phyloP scores from a whole-genome alignment of 768 basidiomycete species.

The Gloeostereum incarnatum region DNA sequence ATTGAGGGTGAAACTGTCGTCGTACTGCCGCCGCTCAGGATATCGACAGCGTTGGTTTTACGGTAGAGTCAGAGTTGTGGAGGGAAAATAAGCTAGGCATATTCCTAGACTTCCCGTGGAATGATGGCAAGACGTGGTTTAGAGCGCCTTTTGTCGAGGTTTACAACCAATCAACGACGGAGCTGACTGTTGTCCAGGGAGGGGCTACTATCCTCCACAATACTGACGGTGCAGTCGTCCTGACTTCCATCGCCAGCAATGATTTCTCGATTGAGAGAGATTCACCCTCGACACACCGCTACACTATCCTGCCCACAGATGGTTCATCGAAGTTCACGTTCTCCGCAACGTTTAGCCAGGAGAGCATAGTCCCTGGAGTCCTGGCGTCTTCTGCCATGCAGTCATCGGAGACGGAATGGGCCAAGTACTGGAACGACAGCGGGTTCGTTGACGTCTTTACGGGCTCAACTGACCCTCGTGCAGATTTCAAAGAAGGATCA shows the following conservation, averaged over 20 bases:
- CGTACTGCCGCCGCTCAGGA: constrained; percentile 32
- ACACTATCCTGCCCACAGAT: constrained; percentile 31
- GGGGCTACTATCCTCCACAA: constrained; percentile 27
- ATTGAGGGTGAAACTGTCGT: constrained; percentile 23
- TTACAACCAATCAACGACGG: constrained; percentile 35
- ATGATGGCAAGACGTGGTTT: constrained; percentile 46
- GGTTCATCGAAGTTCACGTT: constrained; percentile 22
- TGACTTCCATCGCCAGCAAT: constrained; percentile 32
- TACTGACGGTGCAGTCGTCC: constrained; percentile 27
- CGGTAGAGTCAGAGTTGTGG: constrained; percentile 26
- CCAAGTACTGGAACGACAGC: constrained; percentile 33
- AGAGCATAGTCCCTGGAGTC: constrained; percentile 8
- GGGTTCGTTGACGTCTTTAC: constrained; percentile 47
- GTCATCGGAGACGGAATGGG: constrained; percentile 32
- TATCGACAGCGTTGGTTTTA: constrained; percentile 29
- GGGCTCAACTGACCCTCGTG: constrained; percentile 37
- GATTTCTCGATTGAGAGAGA: constrained; percentile 30
- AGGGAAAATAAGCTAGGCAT: constrained; percentile 29
- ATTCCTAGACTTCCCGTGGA: constrained; percentile 55
- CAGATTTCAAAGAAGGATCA: constrained; percentile 46
- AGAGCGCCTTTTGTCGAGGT: constrained; percentile 48
- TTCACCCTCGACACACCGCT: constrained; percentile 32
- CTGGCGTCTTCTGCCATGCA: constrained; percentile 12
- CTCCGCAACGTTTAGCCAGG: constrained; percentile 23
- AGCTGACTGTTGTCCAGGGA: too few species aligned